phyloP scores from a whole-genome alignment of 129 eudicot species.

The Flaveria bidentis region DNA sequence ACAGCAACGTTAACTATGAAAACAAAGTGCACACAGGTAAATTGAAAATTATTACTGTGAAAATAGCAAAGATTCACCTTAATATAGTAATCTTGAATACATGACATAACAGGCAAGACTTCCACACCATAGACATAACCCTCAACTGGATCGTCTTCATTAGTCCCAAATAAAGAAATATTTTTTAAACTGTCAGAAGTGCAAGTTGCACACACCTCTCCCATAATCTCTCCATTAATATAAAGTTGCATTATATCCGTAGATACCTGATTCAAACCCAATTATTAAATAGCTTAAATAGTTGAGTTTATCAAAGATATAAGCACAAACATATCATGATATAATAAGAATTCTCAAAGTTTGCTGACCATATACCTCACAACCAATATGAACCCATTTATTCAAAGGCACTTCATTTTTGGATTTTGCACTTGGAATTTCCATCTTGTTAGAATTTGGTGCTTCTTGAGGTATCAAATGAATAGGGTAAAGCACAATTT shows the following conservation, averaged over 20 bases:
- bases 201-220: slow-evolving; percentile 51
- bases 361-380: slow-evolving; percentile 53
- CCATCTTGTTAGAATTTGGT: slow-evolving; percentile 32
- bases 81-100: slow-evolving; percentile 44
- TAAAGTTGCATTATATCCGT: slow-evolving; percentile 51
- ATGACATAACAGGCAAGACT: slow-evolving; percentile 45
- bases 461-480: slow-evolving; percentile 46
- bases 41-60: background rate
- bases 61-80: slow-evolving; percentile 50
- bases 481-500: slow-evolving; percentile 56
- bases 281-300: slow-evolving; percentile 3
- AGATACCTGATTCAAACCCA: slow-evolving; percentile 54
- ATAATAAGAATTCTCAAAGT: background rate
- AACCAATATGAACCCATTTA: slow-evolving; percentile 89
- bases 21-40: slow-evolving; percentile 18
- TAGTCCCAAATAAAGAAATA: slow-evolving; percentile 45
- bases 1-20: slow-evolving; percentile 8
- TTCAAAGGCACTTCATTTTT: slow-evolving; percentile 48
- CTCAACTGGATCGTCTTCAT: slow-evolving; percentile 40
- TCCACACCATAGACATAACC: slow-evolving; percentile 60
- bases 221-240: slow-evolving; percentile 58
- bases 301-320: slow-evolving; percentile 4
- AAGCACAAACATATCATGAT: slow-evolving; percentile 2
- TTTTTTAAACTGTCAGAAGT: slow-evolving; percentile 33
- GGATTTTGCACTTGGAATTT: slow-evolving; percentile 39